phyloP scores from a whole-genome alignment of 139 green algal genomes.

The Penium margaritaceum region DNA sequence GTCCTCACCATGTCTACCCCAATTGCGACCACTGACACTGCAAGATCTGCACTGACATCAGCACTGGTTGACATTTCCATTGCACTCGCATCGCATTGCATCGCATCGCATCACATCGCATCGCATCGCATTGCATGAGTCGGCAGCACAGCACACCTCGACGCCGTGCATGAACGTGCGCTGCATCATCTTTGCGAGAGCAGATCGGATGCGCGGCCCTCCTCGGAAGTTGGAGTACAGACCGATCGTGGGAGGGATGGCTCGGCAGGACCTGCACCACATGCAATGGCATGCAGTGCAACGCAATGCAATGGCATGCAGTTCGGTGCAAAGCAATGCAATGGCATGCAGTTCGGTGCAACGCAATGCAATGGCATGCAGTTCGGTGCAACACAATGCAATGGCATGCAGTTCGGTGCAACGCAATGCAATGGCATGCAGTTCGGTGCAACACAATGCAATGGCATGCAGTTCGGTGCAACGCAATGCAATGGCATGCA shows the following conservation, averaged over 20 bases:
- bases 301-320: neutral
- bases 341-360: neutral
- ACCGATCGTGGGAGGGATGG: neutral
- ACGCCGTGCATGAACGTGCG: conserved; percentile 35
- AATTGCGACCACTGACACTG: too few species aligned
- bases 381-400: neutral
- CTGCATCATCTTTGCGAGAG: conserved; percentile 34
- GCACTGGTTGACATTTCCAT: too few species aligned
- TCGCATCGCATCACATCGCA: too few species aligned
- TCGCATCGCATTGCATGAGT: too few species aligned
- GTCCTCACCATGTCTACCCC: too few species aligned
- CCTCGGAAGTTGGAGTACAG: neutral
- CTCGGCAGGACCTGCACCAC: conserved; percentile 2
- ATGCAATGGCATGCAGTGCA: neutral
- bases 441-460: neutral
- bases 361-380: neutral
- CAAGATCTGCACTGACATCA: too few species aligned
- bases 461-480: too few species aligned
- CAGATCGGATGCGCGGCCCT: neutral
- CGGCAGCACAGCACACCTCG: too few species aligned
- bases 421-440: neutral
- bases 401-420: neutral
- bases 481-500: too few species aligned
- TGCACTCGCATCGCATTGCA: too few species aligned
- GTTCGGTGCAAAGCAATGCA: neutral